Evolutionary conservation across 257 asterid genomes (phyloP).

Genomic region (Gardenia jasminoides): DNA sequence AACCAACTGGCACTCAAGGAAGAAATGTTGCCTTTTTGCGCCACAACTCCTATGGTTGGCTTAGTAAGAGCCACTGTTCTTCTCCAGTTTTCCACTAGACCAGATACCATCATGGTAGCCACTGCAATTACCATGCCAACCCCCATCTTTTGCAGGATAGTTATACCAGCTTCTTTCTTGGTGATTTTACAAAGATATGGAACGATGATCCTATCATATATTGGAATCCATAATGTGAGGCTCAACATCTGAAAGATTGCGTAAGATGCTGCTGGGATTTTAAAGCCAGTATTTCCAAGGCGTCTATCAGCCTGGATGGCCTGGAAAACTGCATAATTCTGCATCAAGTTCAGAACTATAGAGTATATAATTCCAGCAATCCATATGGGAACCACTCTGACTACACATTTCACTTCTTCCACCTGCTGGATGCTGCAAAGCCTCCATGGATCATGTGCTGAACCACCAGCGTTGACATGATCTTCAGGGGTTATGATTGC

Average conservation of each 20-base stretch:
- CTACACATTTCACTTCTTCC: conserved; percentile 38
- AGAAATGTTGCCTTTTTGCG: conserved; percentile 28
- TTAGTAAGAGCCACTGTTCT: conserved; percentile 21
- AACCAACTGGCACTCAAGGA: conserved; percentile 30
- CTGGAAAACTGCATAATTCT: conserved; percentile 26
- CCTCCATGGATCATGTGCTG: conserved; percentile 31
- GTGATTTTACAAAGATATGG: conserved; percentile 20
- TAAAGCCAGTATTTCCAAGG: conserved; percentile 18
- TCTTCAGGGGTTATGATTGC: conserved; percentile 31
- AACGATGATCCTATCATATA: conserved; percentile 26
- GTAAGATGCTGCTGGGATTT: conserved; percentile 20
- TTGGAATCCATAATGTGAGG: conserved; percentile 19
- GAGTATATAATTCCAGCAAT: conserved; percentile 22
- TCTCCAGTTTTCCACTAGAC: conserved; percentile 18
- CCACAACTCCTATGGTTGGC: conserved; percentile 17
- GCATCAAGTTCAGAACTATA: conserved; percentile 17
- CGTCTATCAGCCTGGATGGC: conserved; percentile 33
- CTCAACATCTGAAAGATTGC: conserved; percentile 28
- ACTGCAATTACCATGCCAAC: conserved; percentile 11
- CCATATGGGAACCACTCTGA: conserved; percentile 33
- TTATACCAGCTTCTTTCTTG: conserved; percentile 25
- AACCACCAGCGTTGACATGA: conserved; percentile 26
- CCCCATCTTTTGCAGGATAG: conserved; percentile 31
- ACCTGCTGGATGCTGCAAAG: conserved; percentile 39
- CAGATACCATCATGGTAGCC: conserved; percentile 21